These are phyloP conservation scores for Coniosporium apollinis DNA, from an alignment of 495 filamentous ascomycete species.

Conservation along the genomic window DNA sequence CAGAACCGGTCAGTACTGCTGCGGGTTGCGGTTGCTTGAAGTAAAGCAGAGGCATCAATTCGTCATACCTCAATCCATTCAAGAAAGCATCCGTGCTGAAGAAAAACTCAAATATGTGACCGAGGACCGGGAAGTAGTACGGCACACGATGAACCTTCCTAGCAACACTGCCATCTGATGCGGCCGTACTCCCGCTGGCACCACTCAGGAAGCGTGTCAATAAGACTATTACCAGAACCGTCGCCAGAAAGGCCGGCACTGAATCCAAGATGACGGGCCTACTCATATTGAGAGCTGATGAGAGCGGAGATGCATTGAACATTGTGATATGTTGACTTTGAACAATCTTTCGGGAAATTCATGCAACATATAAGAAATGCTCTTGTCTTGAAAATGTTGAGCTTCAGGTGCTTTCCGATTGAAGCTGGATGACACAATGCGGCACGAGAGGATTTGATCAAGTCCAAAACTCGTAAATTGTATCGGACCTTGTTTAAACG, in stretches of 20 bases:
- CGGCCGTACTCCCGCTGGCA: neutral
- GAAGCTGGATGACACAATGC: too few relatives aligned
- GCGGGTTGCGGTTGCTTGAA: neutral
- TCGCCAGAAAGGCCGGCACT: neutral
- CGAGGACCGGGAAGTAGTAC: slow-evolving; percentile 43
- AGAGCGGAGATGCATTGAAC: too few relatives aligned
- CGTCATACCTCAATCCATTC: slow-evolving; percentile 25
- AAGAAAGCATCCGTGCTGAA: slow-evolving; percentile 30
- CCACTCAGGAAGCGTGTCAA: slow-evolving; percentile 14
- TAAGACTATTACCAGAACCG: slow-evolving; percentile 7
- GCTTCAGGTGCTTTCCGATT: too few relatives aligned
- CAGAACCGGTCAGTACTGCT: neutral
- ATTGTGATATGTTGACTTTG: too few relatives aligned
- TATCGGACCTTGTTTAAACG: too few relatives aligned
- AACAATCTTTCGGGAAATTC: neutral
- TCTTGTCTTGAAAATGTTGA: neutral
- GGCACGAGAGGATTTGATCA: too few relatives aligned
- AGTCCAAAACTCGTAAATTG: too few relatives aligned
- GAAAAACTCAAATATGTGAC: slow-evolving; percentile 34
- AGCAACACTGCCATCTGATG: slow-evolving; percentile 4
- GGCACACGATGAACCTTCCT: slow-evolving; percentile 28
- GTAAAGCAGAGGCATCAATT: neutral
- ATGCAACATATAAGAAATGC: neutral
- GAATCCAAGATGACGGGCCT: neutral
- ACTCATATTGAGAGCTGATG: neutral